Evolutionary conservation across 495 filamentous ascomycete genomes (phyloP), one percentile per base, ranked within the genome.

Genomic region (Xylaria scruposa): DNA sequence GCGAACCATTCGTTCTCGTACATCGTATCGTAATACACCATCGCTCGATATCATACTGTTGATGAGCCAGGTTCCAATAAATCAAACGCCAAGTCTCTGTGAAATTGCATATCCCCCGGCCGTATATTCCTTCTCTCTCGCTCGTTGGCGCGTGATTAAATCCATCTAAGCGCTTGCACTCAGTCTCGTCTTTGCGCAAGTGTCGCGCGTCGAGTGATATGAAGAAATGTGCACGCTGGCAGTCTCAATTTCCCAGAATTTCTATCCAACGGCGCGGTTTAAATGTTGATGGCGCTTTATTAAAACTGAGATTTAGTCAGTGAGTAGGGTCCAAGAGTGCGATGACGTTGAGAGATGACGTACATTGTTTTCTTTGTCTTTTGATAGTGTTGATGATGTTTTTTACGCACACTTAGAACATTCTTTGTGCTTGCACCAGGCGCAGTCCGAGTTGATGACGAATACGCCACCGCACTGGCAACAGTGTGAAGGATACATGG

Each of bases 401-500:
- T 13, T 59, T 81, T 77, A 85, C 70, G 80, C 54, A 72, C 83
- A 85, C 47, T 84, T 78, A 47, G 71, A 60, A 77, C 83, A 85
- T 62, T 84, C 80, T 66, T 73, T 71, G 73, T 85, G 83, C 49
- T 77, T 78, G 78, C 83, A 85, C 78, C 82, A 80, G 15, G 74
- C 73, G 78, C 83, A 85, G 47, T 74, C 68, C 49, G 71, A 81
- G 81, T 82, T 85, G 78, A 85, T 85, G 76, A 85, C 83, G 68
- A 85, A 82, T 67, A 85, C 80, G 67, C 79, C 73, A 21, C 83
- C 82, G 77, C 83, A 85, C 71, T 84, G 76, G 79, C 83, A 84
- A 82, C 83, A 85, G 66, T 83, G 83, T 61, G 83, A 78, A 10
- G 79, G 79, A 70, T 83, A 83, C 78, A 82, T 80, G 17, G 26